These are phyloP conservation scores for Pseudonectria buxi DNA, from an alignment of 2,329 filamentous ascomycete species.

Conservation along the genomic window DNA sequence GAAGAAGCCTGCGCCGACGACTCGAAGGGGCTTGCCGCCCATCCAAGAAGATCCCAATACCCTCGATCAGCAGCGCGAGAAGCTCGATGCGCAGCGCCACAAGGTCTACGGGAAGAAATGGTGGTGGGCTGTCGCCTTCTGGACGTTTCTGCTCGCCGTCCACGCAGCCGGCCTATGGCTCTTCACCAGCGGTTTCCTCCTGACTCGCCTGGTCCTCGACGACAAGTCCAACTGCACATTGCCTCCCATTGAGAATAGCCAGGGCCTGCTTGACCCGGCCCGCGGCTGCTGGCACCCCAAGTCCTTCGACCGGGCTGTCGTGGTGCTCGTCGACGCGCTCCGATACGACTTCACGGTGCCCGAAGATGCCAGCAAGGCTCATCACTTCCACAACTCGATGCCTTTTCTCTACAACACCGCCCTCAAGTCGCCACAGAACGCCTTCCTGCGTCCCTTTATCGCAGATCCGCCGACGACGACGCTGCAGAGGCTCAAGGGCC, in stretches of 20 bases:
- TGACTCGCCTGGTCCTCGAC: constrained; percentile 76
- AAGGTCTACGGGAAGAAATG: constrained; percentile 45
- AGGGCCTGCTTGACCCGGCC: constrained; percentile 37
- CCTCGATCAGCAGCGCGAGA: constrained; percentile 38
- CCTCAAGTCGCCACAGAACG: constrained; percentile 65
- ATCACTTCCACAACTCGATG: constrained; percentile 74
- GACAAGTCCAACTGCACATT: constrained; percentile 64
- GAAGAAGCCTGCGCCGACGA: constrained; percentile 24
- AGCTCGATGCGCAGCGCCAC: constrained; percentile 43
- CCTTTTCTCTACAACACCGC: constrained; percentile 83
- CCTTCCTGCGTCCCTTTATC: constrained; percentile 89
- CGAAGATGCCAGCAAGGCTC: constrained; percentile 35
- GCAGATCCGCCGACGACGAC: constrained; percentile 94
- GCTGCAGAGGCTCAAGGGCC: constrained; percentile 81
- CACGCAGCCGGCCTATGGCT: constrained; percentile 80
- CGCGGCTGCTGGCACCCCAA: constrained; percentile 94
- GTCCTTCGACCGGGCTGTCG: constrained; percentile 83
- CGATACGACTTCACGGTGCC: constrained; percentile 96
- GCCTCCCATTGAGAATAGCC: constrained; percentile 54
- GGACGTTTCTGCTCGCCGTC: constrained; percentile 62
- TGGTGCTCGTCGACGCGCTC: constrained; percentile 86
- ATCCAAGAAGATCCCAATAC: constrained; percentile 29
- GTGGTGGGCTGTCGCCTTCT: constrained; percentile 59
- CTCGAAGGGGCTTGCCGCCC: constrained; percentile 22
- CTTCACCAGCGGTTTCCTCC: constrained; percentile 90